Percentiles rank a stretch among this genome's conserved stretches.
Conservation (phyloP, 192 early-diverging fungal species). For the Coemansia sp. region DNA sequence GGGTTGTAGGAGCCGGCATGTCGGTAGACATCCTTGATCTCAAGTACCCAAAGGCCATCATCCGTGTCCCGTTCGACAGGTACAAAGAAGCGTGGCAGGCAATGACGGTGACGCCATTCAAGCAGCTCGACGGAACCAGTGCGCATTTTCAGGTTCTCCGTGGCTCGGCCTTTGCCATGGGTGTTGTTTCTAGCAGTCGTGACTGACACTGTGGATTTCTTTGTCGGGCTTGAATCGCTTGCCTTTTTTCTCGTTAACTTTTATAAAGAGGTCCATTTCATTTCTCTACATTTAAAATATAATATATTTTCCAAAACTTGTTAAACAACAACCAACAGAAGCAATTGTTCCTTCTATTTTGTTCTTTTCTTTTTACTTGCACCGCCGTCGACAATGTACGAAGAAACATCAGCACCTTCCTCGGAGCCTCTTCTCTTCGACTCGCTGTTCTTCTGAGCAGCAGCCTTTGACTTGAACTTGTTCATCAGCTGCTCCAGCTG, state of each 20-base stretch:
- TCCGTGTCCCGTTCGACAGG: constrained; percentile 40
- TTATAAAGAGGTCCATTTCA: background rate
- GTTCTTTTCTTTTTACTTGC: constrained; percentile 31
- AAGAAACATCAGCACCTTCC: constrained; percentile 14
- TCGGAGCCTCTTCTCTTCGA: constrained; percentile 13
- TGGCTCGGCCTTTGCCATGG: constrained; percentile 49
- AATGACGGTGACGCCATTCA: constrained; percentile 30
- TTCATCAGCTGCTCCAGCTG: constrained; percentile 47
- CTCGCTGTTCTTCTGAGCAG: constrained; percentile 3
- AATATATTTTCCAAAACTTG: no score
- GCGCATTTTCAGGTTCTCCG: constrained; percentile 38
- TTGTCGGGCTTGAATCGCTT: background rate
- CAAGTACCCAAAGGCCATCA: constrained; percentile 16
- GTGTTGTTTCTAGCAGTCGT: constrained; percentile 29
- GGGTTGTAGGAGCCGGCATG: constrained; percentile 34
- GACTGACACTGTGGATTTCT: background rate
- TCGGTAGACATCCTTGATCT: constrained; percentile 36
- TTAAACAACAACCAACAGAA: no score
- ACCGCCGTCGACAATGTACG: constrained; percentile 17
- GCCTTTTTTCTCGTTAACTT: background rate
- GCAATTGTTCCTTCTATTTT: no score
- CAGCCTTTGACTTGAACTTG: constrained; percentile 49
- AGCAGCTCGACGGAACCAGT: constrained; percentile 11
- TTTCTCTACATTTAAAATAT: background rate
- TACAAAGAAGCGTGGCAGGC: constrained; percentile 50